A percentile compares a stretch with the other conserved stretches of the same genome.
phyloP scores from a whole-genome alignment of 2,329 filamentous ascomycete species.

The Phyllosticta paracitricarpa region DNA sequence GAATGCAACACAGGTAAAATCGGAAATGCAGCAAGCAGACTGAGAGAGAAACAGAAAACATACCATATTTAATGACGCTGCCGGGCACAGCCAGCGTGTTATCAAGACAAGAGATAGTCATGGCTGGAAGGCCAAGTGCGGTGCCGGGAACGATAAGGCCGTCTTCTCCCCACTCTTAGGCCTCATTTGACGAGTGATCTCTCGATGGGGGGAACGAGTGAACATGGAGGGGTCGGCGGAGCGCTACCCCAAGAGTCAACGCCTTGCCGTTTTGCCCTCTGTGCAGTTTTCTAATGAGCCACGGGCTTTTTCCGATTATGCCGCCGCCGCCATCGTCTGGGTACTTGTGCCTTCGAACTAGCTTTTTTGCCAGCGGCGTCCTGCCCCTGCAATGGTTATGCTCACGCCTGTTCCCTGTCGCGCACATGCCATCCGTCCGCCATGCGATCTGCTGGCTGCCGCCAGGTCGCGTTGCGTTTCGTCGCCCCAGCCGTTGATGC shows the following conservation, averaged over 20 bases:
- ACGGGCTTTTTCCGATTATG: too few species aligned
- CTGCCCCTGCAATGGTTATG: too few species aligned
- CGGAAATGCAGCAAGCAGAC: not conserved
- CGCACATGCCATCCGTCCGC: too few species aligned
- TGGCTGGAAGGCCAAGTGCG: not conserved
- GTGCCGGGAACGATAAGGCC: not conserved
- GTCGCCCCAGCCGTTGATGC: too few species aligned
- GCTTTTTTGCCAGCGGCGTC: too few species aligned
- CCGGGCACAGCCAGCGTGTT: not conserved
- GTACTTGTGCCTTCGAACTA: too few species aligned
- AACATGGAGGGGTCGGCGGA: not conserved
- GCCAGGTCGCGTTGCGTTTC: too few species aligned
- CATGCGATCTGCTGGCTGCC: too few species aligned
- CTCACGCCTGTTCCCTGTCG: too few species aligned
- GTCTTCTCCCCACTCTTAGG: not conserved
- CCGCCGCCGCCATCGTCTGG: too few species aligned
- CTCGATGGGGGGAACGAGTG: not conserved
- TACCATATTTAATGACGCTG: not conserved
- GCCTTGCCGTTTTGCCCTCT: not conserved
- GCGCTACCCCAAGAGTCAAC: not conserved
- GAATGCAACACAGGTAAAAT: not conserved
- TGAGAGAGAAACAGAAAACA: too few species aligned
- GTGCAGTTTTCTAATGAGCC: too few species aligned
- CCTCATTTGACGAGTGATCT: not conserved
- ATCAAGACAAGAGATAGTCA: not conserved